Evolutionary conservation across 2,329 filamentous ascomycete species (phyloP).

Genomic region (Bipolaris victoriae): DNA sequence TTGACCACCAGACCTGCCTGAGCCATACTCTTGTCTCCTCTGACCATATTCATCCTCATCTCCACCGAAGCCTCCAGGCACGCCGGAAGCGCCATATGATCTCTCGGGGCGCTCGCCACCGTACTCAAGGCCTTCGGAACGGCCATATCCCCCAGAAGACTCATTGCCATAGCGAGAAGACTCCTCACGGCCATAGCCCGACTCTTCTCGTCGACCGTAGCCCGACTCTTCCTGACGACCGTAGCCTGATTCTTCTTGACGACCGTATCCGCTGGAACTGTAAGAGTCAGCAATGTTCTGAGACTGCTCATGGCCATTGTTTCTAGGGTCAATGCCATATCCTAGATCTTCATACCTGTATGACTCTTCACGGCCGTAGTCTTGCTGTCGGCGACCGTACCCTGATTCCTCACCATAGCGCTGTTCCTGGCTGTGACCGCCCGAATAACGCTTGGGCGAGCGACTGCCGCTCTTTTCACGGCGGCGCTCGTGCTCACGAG

Average conservation of each 20-base stretch:
- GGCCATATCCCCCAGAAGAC: slow-evolving; percentile 19
- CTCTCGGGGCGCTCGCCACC: slow-evolving; percentile 19
- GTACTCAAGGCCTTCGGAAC: slow-evolving; percentile 17
- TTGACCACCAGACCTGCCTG: slow-evolving; percentile 11
- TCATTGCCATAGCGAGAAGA: slow-evolving; percentile 8
- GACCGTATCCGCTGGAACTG: slow-evolving; percentile 13
- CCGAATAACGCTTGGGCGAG: slow-evolving; percentile 32
- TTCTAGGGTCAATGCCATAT: not conserved
- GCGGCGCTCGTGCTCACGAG: slow-evolving; percentile 24
- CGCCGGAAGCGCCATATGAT: slow-evolving; percentile 17
- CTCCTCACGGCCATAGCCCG: slow-evolving; percentile 4
- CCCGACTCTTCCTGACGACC: slow-evolving; percentile 10
- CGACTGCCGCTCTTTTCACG: slow-evolving; percentile 30
- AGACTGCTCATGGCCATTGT: slow-evolving; percentile 1
- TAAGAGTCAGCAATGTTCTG: slow-evolving; percentile 2
- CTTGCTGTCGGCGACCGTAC: slow-evolving; percentile 20
- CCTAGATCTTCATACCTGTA: slow-evolving; percentile 8
- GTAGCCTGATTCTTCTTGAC: slow-evolving; percentile 12
- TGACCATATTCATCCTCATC: slow-evolving; percentile 25
- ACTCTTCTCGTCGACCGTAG: slow-evolving; percentile 9
- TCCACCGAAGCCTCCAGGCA: slow-evolving; percentile 21
- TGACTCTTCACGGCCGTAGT: slow-evolving; percentile 12
- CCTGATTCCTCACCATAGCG: slow-evolving; percentile 30
- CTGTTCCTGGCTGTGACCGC: slow-evolving; percentile 33
- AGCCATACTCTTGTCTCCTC: slow-evolving; percentile 26